Evolutionary conservation across 2,329 filamentous ascomycete species (phyloP), one percentile per base, ranked within the genome.

Genomic region (Fusarium domesticum): DNA sequence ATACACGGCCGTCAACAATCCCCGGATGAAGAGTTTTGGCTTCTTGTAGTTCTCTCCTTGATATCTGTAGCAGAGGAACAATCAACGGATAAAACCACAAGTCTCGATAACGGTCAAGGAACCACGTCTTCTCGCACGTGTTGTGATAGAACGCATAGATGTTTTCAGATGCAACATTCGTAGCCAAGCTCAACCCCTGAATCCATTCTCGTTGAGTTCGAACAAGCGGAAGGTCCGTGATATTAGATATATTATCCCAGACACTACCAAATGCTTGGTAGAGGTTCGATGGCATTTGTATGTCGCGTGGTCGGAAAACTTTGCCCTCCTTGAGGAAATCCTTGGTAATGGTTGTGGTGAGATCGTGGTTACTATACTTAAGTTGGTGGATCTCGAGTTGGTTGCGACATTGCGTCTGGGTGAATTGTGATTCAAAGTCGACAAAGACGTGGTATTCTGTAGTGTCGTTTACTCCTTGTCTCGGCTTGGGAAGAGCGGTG

Each of bases 381-480:
- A 75, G 70, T 19, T 69, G 65, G 40, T 65, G 69, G 33, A 80
- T 66, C 42, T 78, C 73, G 18, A 62, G 64, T 50, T 79, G 75
- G 4, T 64, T 57, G 2, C 75, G 58, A 6, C 75, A 74, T 53
- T 78, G 75, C 31, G 70, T 65, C 6, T 51, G 53, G 51, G 80
- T 76, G 52, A 77, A 80, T 35, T 74, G 69, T 8, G 47, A 51
- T 7, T 57, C 54, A 8, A 50, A 45, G 18, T 57, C 54, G 10
- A 54, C 50, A 0, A 47, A 23, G 12, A 57, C 37, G 16, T 54
- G 50, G 33, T 40, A 52, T 33, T 58, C 53, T 2, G 53, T 54
- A 7, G 35, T 35, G 15, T 57, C 36, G 36, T 38, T 28, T 15
- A 11, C 34, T 18, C 16, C 18, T 7, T 18, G 4, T 12, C 17